These are phyloP conservation scores for Sclerotinia trifoliorum DNA, from an alignment of 2,329 filamentous ascomycete species.

Conservation along the genomic window DNA sequence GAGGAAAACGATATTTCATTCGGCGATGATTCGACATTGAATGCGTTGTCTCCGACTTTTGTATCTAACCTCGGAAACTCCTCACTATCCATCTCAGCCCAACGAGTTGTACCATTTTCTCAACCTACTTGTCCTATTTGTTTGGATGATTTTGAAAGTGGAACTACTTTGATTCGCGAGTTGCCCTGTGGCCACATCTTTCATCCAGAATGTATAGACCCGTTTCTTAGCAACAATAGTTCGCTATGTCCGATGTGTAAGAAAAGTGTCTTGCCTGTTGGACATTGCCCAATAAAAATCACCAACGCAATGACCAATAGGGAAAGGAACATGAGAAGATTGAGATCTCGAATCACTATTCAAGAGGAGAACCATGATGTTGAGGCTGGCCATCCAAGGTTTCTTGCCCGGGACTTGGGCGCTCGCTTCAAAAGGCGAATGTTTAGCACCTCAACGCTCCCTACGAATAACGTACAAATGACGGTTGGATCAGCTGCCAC, in stretches of 20 bases:
- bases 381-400: conserved; percentile 23
- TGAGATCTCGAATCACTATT: conserved; percentile 33
- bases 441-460: conserved; percentile 2
- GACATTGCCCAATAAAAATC: conserved; percentile 64
- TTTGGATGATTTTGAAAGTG: conserved; percentile 72
- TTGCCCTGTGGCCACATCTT: conserved; percentile 90
- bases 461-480: conserved; percentile 4
- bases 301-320: conserved; percentile 85
- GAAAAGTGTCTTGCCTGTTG: conserved; percentile 68
- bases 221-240: conserved; percentile 73
- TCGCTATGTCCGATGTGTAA: conserved; percentile 93
- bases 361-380: conserved; percentile 25
- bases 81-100: background rate
- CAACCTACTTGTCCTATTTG: conserved; percentile 92
- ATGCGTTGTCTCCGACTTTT: background rate
- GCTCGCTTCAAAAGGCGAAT: conserved; percentile 24
- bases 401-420: conserved; percentile 23
- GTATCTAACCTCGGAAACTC: background rate
- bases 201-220: conserved; percentile 87
- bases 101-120: conserved; percentile 51
- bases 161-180: conserved; percentile 73
- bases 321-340: conserved; percentile 65
- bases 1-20: background rate
- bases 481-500: conserved; percentile 23
- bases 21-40: background rate